A percentile compares a stretch with the other conserved stretches of the same genome.
phyloP scores from a whole-genome alignment of 2,329 filamentous ascomycete genomes.

The Metarhizium rileyi region DNA sequence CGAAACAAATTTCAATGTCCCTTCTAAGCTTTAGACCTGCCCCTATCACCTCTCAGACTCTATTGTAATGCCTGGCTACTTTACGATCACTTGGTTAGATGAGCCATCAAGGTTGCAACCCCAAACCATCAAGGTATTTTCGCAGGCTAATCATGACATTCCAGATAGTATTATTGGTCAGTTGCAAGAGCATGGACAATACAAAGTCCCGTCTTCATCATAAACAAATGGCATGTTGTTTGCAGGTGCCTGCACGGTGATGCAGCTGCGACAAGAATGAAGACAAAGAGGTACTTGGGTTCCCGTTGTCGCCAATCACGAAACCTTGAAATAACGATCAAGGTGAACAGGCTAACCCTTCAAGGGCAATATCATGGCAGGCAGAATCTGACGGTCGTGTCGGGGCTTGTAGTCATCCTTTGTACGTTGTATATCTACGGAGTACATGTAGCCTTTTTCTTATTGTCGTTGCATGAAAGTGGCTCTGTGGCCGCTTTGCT shows the following conservation, averaged over 20 bases:
- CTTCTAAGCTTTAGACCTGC: neutral
- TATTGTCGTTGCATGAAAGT: too few relatives aligned
- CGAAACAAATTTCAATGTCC: neutral
- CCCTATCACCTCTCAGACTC: neutral
- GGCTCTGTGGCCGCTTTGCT: too few relatives aligned
- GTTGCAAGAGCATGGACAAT: neutral
- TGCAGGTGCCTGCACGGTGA: neutral
- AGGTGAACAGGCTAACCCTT: too few relatives aligned
- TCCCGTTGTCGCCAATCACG: too few relatives aligned
- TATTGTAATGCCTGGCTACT: neutral
- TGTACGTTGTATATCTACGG: too few relatives aligned
- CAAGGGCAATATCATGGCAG: too few relatives aligned
- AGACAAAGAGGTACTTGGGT: neutral
- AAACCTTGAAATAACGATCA: too few relatives aligned
- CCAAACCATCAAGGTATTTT: conserved; percentile 4
- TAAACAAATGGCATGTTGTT: neutral
- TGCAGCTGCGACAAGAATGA: neutral
- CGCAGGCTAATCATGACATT: conserved; percentile 2
- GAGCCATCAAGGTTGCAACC: conserved; percentile 5
- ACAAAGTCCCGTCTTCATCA: neutral
- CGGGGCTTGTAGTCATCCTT: too few relatives aligned
- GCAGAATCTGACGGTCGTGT: too few relatives aligned
- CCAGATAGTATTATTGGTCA: neutral
- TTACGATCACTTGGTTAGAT: conserved; percentile 1
- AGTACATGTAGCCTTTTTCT: too few relatives aligned